phyloP scores from a whole-genome alignment of 768 basidiomycete species.

The Macrocybe gigantea region DNA sequence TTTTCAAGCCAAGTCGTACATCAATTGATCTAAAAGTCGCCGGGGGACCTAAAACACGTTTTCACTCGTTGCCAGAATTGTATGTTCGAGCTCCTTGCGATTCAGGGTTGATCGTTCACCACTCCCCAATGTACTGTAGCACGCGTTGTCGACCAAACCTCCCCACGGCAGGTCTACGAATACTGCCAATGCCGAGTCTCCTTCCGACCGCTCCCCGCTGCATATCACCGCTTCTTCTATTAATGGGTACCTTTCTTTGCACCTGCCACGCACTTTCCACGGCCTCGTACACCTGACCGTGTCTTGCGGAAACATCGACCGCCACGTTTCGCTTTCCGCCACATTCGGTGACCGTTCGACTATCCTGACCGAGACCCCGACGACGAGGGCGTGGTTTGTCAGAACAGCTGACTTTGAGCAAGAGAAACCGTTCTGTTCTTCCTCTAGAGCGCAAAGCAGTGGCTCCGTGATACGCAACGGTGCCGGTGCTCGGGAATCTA shows the following conservation, averaged over 20 bases:
- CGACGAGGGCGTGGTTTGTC: conserved; percentile 26
- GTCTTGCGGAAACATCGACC: conserved; percentile 29
- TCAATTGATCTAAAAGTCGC: conserved; percentile 25
- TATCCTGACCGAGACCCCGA: conserved; percentile 28
- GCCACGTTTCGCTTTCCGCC: conserved; percentile 26
- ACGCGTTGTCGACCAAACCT: no score
- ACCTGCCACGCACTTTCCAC: conserved; percentile 36
- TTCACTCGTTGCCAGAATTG: conserved; percentile 32
- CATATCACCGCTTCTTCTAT: conserved; percentile 21
- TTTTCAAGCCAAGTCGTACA: conserved; percentile 11
- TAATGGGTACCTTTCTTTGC: conserved; percentile 26
- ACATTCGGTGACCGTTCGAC: conserved; percentile 19
- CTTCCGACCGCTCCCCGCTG: conserved; percentile 27
- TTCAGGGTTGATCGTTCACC: background rate
- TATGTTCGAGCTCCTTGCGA: conserved; percentile 12
- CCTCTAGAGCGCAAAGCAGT: no score
- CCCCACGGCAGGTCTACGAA: no score
- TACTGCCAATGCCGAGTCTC: conserved; percentile 26
- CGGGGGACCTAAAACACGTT: conserved; percentile 17
- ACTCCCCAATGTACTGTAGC: background rate
- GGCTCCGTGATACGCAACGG: no score
- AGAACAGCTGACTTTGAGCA: no score
- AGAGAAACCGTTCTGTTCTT: no score
- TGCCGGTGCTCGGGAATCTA: conserved; percentile 17
- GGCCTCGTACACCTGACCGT: conserved; percentile 32